These are phyloP conservation scores for Colletotrichum tamarilloi DNA, from an alignment of 2,329 filamentous ascomycete species.

Conservation along the genomic window DNA sequence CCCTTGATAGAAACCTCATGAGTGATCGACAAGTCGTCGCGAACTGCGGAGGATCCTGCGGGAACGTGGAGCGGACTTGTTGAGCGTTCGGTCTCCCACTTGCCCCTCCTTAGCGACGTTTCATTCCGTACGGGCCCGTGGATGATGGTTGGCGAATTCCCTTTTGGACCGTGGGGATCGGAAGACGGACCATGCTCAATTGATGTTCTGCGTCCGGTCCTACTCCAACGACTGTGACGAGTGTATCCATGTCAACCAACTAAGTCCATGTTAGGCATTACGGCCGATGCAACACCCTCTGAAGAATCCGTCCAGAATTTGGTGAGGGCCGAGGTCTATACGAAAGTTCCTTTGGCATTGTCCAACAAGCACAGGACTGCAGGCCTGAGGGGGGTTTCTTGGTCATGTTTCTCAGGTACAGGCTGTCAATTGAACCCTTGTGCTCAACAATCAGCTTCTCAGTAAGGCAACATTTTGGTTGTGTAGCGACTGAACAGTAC, in stretches of 20 bases:
- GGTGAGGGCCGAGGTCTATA: background rate
- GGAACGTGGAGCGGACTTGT: background rate
- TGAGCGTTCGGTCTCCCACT: background rate
- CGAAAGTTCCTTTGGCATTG: background rate
- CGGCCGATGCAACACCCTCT: background rate
- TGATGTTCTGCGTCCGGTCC: background rate
- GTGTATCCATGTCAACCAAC: background rate
- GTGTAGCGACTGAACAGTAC: background rate
- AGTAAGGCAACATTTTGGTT: background rate
- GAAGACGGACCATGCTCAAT: background rate
- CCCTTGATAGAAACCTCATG: background rate
- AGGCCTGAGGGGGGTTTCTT: too few relatives aligned
- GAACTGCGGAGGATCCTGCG: background rate
- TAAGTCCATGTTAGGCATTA: background rate
- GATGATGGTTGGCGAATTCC: background rate
- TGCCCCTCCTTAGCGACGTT: background rate
- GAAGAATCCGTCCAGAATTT: background rate
- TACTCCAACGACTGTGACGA: background rate
- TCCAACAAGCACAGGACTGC: background rate
- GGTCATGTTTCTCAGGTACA: too few relatives aligned
- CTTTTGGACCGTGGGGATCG: background rate
- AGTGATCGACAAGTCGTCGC: background rate
- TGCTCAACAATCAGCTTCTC: background rate
- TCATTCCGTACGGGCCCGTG: background rate
- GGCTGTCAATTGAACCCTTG: background rate